These are phyloP conservation scores for Pseudogymnoascus sp. DNA, from an alignment of 2,329 filamentous ascomycete species.

Conservation along the genomic window DNA sequence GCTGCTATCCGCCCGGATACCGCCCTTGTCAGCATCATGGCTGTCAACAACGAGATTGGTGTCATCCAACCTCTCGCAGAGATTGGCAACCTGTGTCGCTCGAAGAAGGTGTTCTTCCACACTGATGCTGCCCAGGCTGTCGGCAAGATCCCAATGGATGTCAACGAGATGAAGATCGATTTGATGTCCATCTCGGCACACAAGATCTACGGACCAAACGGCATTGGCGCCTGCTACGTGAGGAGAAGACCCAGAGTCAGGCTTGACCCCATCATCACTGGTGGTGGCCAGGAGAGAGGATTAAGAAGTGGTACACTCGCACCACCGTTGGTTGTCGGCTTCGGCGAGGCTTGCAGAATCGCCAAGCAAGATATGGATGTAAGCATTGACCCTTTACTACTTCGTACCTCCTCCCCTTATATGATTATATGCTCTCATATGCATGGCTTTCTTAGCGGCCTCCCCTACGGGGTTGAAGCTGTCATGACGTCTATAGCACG, in stretches of 20 bases:
- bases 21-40: conserved; percentile 91
- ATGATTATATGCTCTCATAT: conserved; percentile 84
- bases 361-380: conserved; percentile 86
- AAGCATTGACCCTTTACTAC: conserved; percentile 38
- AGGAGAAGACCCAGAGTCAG: conserved; percentile 87
- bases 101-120: conserved; percentile 96
- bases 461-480: conserved; percentile 31
- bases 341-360: conserved; percentile 91
- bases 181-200: conserved; percentile 98
- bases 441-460: conserved; percentile 83
- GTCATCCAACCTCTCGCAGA: conserved; percentile 95
- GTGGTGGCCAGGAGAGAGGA: conserved; percentile 92
- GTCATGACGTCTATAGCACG: conserved; percentile 49
- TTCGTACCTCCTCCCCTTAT: conserved; percentile 19
- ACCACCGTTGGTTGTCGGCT: conserved; percentile 80
- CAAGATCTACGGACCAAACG: conserved; percentile 98
- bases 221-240: conserved; percentile 93
- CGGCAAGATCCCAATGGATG: conserved; percentile 95
- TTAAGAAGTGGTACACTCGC: conserved; percentile 90
- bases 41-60: conserved; percentile 98
- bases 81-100: conserved; percentile 85
- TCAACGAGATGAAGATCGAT: conserved; percentile 97
- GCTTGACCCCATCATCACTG: conserved; percentile 90
- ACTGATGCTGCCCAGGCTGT: conserved; percentile 94
- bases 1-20: conserved; percentile 88